Percentiles rank a stretch among this genome's conserved stretches.
phyloP scores from a whole-genome alignment of 208 protist species.

The Crithidia bombi region DNA sequence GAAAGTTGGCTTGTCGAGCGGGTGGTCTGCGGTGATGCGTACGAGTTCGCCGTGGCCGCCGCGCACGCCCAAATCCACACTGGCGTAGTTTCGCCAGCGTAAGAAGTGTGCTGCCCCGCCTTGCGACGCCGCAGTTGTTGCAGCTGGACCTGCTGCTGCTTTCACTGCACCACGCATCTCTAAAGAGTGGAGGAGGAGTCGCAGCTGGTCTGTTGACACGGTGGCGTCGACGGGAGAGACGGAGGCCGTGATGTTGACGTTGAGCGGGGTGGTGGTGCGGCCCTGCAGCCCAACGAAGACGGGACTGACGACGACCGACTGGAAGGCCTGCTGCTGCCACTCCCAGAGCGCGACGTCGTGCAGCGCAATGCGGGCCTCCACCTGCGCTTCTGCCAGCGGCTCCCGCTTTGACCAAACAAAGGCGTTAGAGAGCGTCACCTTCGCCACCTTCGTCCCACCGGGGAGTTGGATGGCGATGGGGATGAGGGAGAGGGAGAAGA shows the following conservation, averaged over 20 bases:
- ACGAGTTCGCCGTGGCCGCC: constrained; percentile 13
- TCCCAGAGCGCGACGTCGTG: constrained; percentile 57
- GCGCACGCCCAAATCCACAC: constrained; percentile 19
- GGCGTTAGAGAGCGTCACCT: constrained; percentile 50
- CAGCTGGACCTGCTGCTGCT: neutral
- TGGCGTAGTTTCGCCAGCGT: constrained; percentile 15
- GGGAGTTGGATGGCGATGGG: constrained; percentile 51
- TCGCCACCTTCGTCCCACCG: constrained; percentile 39
- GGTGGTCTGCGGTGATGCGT: neutral
- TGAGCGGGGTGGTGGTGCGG: constrained; percentile 21
- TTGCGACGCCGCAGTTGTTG: no score
- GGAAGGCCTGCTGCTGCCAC: constrained; percentile 40
- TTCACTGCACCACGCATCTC: neutral
- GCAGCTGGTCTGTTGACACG: constrained; percentile 33
- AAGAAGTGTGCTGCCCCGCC: neutral
- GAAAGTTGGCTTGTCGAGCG: neutral
- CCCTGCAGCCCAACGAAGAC: constrained; percentile 45
- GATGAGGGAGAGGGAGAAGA: constrained; percentile 57
- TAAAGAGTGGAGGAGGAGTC: constrained; percentile 20
- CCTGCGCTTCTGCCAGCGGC: constrained; percentile 26
- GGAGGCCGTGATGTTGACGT: constrained; percentile 33
- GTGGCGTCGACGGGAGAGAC: constrained; percentile 39
- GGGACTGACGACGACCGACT: constrained; percentile 39
- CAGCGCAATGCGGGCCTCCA: constrained; percentile 60
- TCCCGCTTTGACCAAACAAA: constrained; percentile 57